Evolutionary conservation across 768 basidiomycete species (phyloP), one percentile per base, ranked within the genome.

Genomic region (Leccinellum luteum): DNA sequence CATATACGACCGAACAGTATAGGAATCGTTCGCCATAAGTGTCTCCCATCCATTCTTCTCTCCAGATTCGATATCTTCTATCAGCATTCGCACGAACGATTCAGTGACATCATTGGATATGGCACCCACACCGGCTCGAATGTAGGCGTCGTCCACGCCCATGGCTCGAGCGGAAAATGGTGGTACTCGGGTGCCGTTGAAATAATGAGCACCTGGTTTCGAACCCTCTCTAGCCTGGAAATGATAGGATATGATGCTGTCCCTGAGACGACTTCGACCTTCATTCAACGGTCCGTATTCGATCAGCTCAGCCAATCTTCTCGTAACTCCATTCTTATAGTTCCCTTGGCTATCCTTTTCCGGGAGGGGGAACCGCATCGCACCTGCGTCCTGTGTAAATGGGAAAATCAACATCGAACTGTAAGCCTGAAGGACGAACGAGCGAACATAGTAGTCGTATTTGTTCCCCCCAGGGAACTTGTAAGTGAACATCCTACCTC

Each of bases 401-500:
- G 17, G 9, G 8, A n/a, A 35, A 38, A 38, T 7, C 14, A 62
- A 14, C 3, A 12, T 14, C 28, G 7, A 32, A 4, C 13, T 9
- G 9, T 19, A 2, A 2, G 21, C 8, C 17, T 34, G 12, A 27
- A 41, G 1, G 21, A 19, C 10, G 13, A 23, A n/a, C 27, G 3
- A n/a, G n/a, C 52, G 14, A 15, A 76, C 74, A 51, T 67, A 77
- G 59, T 79, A 77, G 52, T 78, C 69, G 27, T 74, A 73, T 31
- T 60, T 51, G 1, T 60, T 64, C 13, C 54, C 64, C 21, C 67
- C 55, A 1, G 60, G 57, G 65, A 81, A 82, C 9, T 68, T 65
- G 57, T 81, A 64, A 1, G 80, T 82, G 60, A 60, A 77, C 35
- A 79, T 67, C 9, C 79, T 73, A 12, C 81, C 81, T 1, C 81